These are phyloP conservation scores for Waitea zeae DNA, from an alignment of 1,284 basidiomycete genomes.

Conservation along the genomic window DNA sequence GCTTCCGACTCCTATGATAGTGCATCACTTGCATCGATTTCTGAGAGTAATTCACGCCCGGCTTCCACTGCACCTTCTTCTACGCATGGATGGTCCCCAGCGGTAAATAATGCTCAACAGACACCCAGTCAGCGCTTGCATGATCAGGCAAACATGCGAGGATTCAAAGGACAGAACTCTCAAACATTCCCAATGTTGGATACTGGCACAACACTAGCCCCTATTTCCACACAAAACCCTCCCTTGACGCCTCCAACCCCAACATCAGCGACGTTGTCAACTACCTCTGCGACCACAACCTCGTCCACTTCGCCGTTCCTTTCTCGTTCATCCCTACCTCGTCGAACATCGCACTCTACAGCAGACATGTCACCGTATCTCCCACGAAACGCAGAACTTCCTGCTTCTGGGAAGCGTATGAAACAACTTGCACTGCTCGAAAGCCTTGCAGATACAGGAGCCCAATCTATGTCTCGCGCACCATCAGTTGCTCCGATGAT, in stretches of 20 bases:
- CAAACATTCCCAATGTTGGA: background rate
- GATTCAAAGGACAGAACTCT: background rate
- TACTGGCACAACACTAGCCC: background rate
- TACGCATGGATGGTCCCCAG: too few species aligned
- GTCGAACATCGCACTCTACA: slow-evolving; percentile 14
- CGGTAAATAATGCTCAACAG: too few species aligned
- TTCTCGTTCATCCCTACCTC: slow-evolving; percentile 5
- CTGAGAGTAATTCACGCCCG: background rate
- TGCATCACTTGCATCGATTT: too few species aligned
- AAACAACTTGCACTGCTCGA: slow-evolving; percentile 64
- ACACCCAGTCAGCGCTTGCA: too few species aligned
- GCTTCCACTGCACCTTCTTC: background rate
- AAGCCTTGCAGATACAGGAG: slow-evolving; percentile 53
- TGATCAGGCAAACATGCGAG: too few species aligned
- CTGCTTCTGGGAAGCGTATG: slow-evolving; percentile 39
- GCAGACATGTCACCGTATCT: slow-evolving; percentile 52
- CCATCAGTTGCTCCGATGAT: background rate
- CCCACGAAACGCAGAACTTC: slow-evolving; percentile 25
- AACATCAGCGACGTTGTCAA: background rate
- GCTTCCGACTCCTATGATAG: too few species aligned
- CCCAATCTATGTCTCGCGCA: slow-evolving; percentile 18
- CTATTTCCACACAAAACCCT: background rate
- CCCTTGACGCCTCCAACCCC: background rate
- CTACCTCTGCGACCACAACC: slow-evolving; percentile 1
- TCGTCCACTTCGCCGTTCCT: slow-evolving; percentile 9